Conservation (phyloP, 2,329 filamentous ascomycete species). For the Fusarium stilboides region DNA sequence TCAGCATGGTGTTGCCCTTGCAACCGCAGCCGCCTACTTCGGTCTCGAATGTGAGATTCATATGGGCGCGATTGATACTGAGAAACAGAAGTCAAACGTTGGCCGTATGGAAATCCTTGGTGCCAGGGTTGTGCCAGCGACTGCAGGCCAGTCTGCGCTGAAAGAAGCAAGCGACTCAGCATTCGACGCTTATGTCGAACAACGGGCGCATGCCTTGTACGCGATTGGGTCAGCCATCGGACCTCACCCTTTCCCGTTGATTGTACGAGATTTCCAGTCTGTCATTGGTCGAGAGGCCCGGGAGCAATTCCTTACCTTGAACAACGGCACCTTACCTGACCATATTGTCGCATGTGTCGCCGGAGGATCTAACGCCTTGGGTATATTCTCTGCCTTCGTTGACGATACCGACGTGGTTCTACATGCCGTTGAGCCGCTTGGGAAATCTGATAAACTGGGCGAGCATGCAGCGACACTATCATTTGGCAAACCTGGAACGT, state of each 20-base stretch:
- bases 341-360: constrained; percentile 23
- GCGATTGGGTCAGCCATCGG: constrained; percentile 18
- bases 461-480: constrained; percentile 21
- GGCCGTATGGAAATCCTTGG: constrained; percentile 17
- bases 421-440: constrained; percentile 2
- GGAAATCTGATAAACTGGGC: background rate
- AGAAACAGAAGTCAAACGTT: constrained; percentile 25
- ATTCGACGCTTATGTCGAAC: constrained; percentile 8
- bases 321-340: background rate
- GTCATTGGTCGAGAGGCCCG: constrained; percentile 15
- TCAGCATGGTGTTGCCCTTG: constrained; percentile 21
- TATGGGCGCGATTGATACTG: constrained; percentile 9
- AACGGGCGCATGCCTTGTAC: constrained; percentile 4
- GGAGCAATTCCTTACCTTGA: constrained; percentile 4
- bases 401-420: background rate
- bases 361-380: constrained; percentile 18
- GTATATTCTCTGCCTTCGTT: constrained; percentile 13
- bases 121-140: background rate
- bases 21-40: constrained; percentile 17
- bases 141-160: constrained; percentile 11
- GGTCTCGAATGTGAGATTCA: constrained; percentile 15
- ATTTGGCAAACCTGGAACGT: background rate
- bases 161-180: constrained; percentile 23
- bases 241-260: constrained; percentile 16
- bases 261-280: constrained; percentile 24